These are phyloP conservation scores for Parathielavia hyrcaniae DNA, from an alignment of 495 filamentous ascomycete species.

Conservation along the genomic window DNA sequence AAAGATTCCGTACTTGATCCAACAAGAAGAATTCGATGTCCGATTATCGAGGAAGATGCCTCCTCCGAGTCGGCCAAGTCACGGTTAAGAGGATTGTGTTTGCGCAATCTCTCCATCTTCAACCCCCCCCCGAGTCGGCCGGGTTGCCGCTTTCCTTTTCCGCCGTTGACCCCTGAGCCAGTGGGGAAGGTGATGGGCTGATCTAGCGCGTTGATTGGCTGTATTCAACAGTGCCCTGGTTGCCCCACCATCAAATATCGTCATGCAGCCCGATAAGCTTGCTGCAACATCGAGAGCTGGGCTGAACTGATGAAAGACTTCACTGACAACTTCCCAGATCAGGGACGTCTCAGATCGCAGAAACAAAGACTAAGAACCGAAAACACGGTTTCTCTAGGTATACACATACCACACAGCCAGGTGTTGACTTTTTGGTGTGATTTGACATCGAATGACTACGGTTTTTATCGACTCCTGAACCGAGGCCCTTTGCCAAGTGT, in stretches of 20 bases:
- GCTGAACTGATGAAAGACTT: not conserved
- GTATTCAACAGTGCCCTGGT: not conserved
- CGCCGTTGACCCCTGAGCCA: conserved; percentile 9
- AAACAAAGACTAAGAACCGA: too few relatives aligned
- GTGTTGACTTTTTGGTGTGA: too few relatives aligned
- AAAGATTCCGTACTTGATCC: too few relatives aligned
- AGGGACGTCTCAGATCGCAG: too few relatives aligned
- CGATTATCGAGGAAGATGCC: not conserved
- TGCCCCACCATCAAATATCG: not conserved
- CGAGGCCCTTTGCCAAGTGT: not conserved
- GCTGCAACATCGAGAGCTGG: not conserved
- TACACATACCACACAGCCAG: too few relatives aligned
- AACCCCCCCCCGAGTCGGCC: conserved; percentile 12
- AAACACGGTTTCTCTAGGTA: too few relatives aligned
- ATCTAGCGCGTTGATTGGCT: conserved; percentile 14
- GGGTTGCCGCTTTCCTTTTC: conserved; percentile 19
- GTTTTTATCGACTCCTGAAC: too few relatives aligned
- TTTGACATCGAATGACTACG: too few relatives aligned
- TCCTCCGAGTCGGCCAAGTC: not conserved
- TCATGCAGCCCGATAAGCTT: conserved; percentile 3
- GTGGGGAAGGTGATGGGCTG: conserved; percentile 9
- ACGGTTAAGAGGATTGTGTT: conserved; percentile 10
- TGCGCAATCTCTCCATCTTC: not conserved
- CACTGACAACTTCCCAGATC: not conserved
- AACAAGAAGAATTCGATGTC: not conserved